Base-by-base conservation (phyloP, 352 stramenopile genomes). In the Thalassiosira livingstoniorum region DNA sequence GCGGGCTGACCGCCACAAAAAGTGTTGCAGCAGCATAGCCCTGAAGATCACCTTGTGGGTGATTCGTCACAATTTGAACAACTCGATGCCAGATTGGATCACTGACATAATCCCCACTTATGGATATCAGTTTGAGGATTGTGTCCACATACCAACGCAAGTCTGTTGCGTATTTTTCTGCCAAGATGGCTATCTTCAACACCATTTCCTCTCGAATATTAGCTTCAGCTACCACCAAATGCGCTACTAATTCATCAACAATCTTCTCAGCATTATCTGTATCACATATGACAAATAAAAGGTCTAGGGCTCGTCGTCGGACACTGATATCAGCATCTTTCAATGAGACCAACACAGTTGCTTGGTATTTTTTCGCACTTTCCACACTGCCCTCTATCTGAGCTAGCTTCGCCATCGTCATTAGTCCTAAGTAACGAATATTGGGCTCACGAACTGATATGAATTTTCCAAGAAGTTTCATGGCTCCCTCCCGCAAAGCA, bases 11-110 rank as follows among this genome's bases (percentile, higher is more conserved):
- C n/a, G 95, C 94, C 21, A 97, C 94, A 82, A 99, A 98, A 85
- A 99, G 94, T 64, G 97, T 97, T 67, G 97, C 91, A 4, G 96
- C 95, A 0, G 97, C 97, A 89, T 99, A 99, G 34, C 93, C 90
- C 78, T 99, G 96, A 53, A 99, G 78, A 75, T 98, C 95, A 62
- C 89, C 91, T 68, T 96, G 92, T 47, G 97, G 96, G 75, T 99
- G 97, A 92, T 99, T 99, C 23, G 97, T 99, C 32, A 99, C 96
- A 86, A 99, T 98, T 88, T 99, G 97, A 37, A 99, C 97, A n/a
- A 99, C 96, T 58, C 97, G 96, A 86, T 99, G 96, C 97, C 97
- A 99, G 42, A 99, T 98, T 61, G 97, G 94, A 87, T 98, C 96
- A 60, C 95, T 96, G 5, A 98, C 96, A 82, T 98, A 91, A 82